Evolutionary conservation across 345 rosid species (phyloP).

Genomic region (Arabis hirsuta): DNA sequence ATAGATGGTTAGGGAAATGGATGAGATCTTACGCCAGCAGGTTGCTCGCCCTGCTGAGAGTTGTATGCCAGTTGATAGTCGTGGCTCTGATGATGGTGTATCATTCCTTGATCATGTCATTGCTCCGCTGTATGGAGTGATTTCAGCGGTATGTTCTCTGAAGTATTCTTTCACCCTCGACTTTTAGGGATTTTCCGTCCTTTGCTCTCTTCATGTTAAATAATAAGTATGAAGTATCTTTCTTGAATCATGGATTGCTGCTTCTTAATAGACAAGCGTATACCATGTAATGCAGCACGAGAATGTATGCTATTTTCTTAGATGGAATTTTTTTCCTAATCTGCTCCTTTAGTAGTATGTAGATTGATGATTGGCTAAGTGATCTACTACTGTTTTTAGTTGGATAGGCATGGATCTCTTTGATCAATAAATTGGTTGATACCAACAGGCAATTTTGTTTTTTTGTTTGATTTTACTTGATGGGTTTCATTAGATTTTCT

Average conservation of each 20-base stretch:
- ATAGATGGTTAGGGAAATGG: constrained; percentile 98
- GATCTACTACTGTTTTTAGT: constrained; percentile 26
- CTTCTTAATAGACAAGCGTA: constrained; percentile 16
- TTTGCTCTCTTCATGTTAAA: constrained; percentile 15
- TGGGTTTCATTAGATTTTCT: constrained; percentile 2
- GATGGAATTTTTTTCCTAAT: constrained; percentile 5
- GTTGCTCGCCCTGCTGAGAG: constrained; percentile 81
- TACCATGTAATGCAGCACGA: neutral
- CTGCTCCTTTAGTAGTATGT: constrained; percentile 19
- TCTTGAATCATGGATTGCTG: constrained; percentile 22
- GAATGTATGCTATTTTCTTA: constrained; percentile 16
- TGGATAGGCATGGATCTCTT: constrained; percentile 23
- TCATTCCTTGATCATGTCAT: constrained; percentile 86
- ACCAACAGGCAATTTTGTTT: neutral
- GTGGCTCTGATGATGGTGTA: constrained; percentile 57
- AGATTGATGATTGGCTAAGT: constrained; percentile 15
- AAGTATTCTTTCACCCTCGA: constrained; percentile 17
- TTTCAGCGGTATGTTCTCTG: constrained; percentile 74
- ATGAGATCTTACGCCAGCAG: constrained; percentile 71
- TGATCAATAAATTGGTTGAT: constrained; percentile 6
- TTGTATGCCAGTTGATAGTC: constrained; percentile 71
- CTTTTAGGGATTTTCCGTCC: constrained; percentile 10
- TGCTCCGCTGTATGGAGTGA: constrained; percentile 78
- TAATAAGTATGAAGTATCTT: constrained; percentile 1
- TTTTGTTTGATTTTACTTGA: constrained; percentile 15